These are phyloP conservation scores for Mycena latifolia DNA, from an alignment of 768 basidiomycete genomes.

Conservation along the genomic window DNA sequence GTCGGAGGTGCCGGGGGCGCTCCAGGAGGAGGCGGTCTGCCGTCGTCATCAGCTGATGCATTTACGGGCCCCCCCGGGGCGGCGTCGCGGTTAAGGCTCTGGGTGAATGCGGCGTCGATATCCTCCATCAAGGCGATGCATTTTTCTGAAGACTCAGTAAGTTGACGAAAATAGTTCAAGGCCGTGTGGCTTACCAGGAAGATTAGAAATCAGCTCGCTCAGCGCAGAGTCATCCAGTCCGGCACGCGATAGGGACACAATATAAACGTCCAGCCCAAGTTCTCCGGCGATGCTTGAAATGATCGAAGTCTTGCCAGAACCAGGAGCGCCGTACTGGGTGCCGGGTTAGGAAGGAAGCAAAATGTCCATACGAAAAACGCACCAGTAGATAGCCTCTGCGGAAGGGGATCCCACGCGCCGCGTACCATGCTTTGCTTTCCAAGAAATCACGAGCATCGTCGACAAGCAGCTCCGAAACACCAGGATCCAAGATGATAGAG, in stretches of 20 bases:
- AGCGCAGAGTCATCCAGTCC: slow-evolving; percentile 75
- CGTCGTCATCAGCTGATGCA: slow-evolving; percentile 26
- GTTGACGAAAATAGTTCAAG: slow-evolving; percentile 13
- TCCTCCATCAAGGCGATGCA: slow-evolving; percentile 89
- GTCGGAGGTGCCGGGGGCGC: slow-evolving; percentile 36
- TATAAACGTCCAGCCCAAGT: slow-evolving; percentile 79
- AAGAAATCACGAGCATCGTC: slow-evolving; percentile 82
- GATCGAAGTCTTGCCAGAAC: slow-evolving; percentile 84
- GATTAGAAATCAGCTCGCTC: slow-evolving; percentile 66
- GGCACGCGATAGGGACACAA: slow-evolving; percentile 72
- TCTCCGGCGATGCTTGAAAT: slow-evolving; percentile 86
- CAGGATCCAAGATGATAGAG: slow-evolving; percentile 80
- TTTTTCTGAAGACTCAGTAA: slow-evolving; percentile 48
- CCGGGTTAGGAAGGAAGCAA: not conserved
- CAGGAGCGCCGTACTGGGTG: slow-evolving; percentile 76
- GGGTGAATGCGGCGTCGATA: slow-evolving; percentile 81
- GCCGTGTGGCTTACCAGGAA: slow-evolving; percentile 60
- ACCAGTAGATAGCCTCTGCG: slow-evolving; percentile 81
- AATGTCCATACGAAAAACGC: slow-evolving; percentile 16
- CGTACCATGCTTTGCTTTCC: slow-evolving; percentile 77
- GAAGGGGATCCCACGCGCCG: slow-evolving; percentile 84
- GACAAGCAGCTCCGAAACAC: slow-evolving; percentile 72
- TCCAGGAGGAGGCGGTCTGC: slow-evolving; percentile 28
- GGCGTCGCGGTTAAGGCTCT: slow-evolving; percentile 55
- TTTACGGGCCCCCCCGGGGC: slow-evolving; percentile 20